Conservation (phyloP, 208 protist species). For the Trypanosomatidae sp. region DNA sequence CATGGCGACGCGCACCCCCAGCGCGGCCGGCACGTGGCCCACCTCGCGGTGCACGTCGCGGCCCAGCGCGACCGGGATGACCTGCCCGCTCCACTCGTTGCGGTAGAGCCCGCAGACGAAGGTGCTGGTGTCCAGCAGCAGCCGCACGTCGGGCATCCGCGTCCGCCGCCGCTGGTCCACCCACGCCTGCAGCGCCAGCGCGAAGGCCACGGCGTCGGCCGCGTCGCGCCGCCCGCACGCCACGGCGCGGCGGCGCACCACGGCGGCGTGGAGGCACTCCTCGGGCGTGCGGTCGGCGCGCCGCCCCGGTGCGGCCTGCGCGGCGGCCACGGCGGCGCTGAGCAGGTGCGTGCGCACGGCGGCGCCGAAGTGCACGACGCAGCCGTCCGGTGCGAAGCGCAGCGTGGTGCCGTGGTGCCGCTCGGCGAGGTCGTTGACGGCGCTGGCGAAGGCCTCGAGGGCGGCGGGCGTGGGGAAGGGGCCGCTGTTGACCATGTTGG, state of each 20-base stretch:
- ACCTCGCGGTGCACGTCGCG: conserved; percentile 26
- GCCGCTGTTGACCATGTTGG: not conserved
- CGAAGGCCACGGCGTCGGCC: conserved; percentile 11
- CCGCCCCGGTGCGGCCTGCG: not conserved
- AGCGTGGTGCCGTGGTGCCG: conserved; percentile 11
- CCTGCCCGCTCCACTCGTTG: no score
- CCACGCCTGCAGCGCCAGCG: conserved; percentile 15
- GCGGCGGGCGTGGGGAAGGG: conserved; percentile 11
- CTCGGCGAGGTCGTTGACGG: conserved; percentile 12
- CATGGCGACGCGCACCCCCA: conserved; percentile 22
- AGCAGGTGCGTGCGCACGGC: conserved; percentile 9
- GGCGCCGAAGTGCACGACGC: conserved; percentile 24
- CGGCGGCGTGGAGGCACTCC: not conserved
- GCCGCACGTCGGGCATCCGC: conserved; percentile 9
- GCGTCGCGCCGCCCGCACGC: conserved; percentile 8
- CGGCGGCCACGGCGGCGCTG: not conserved
- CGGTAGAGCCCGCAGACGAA: conserved; percentile 25
- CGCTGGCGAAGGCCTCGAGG: conserved; percentile 9
- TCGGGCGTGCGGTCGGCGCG: not conserved
- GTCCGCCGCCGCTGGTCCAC: not conserved
- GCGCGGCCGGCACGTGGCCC: conserved; percentile 5
- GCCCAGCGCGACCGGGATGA: conserved; percentile 17
- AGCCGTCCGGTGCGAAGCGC: conserved; percentile 19
- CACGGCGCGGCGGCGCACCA: conserved; percentile 17
- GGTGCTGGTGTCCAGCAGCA: conserved; percentile 28